Conservation (phyloP, 2,329 filamentous ascomycete genomes). For the Berkeleyomyces basicola region DNA sequence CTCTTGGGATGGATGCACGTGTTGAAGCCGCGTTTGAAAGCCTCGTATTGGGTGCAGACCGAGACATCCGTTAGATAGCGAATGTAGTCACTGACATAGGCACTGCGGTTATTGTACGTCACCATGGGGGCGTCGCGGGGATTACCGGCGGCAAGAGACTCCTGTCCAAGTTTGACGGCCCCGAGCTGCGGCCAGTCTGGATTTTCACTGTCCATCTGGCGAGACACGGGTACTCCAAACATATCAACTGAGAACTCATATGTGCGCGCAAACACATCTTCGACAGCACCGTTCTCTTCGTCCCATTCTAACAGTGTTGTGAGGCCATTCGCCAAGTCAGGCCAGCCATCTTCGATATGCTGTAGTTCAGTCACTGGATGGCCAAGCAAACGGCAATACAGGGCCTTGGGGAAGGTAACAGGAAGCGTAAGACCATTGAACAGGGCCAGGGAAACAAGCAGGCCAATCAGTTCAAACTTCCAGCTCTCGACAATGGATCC, state of each 20-base stretch:
- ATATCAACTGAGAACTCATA: slow-evolving; percentile 64
- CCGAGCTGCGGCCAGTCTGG: slow-evolving; percentile 17
- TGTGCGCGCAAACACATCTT: slow-evolving; percentile 65
- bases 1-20: slow-evolving; percentile 55
- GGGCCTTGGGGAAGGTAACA: slow-evolving; percentile 67
- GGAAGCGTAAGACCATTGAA: slow-evolving; percentile 90
- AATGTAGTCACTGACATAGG: slow-evolving; percentile 74
- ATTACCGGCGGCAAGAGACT: slow-evolving; percentile 22
- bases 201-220: slow-evolving; percentile 37
- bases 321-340: slow-evolving; percentile 59
- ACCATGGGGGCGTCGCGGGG: slow-evolving; percentile 51
- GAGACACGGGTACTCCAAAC: slow-evolving; percentile 39
- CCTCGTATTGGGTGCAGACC: slow-evolving; percentile 57
- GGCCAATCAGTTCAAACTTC: slow-evolving; percentile 78
- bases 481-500: slow-evolving; percentile 67
- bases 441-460: slow-evolving; percentile 75
- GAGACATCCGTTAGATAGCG: slow-evolving; percentile 66
- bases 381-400: slow-evolving; percentile 67
- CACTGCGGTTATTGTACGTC: slow-evolving; percentile 59
- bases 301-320: slow-evolving; percentile 60
- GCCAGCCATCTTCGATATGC: slow-evolving; percentile 78
- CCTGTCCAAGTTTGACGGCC: slow-evolving; percentile 12
- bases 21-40: slow-evolving; percentile 69
- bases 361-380: slow-evolving; percentile 52
- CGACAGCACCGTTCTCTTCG: slow-evolving; percentile 55